These are phyloP conservation scores for Penicillium manginii DNA, from an alignment of 495 filamentous ascomycete genomes.

Conservation along the genomic window DNA sequence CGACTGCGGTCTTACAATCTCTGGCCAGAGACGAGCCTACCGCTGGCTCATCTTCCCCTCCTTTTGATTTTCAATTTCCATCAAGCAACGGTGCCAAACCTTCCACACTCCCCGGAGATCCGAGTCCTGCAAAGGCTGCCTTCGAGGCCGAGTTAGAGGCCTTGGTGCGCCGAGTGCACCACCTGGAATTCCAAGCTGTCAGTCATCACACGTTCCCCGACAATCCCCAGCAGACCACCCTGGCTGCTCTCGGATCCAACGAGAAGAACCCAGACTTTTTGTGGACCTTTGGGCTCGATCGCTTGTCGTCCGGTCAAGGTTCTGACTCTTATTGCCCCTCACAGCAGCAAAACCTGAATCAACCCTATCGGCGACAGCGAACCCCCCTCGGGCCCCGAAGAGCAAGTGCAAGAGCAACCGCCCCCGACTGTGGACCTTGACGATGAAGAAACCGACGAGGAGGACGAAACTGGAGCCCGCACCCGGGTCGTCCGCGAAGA, in stretches of 20 bases:
- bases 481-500: conserved; percentile 63
- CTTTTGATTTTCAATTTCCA: conserved; percentile 43
- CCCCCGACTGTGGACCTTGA: conserved; percentile 39
- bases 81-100: conserved; percentile 47
- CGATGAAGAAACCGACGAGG: conserved; percentile 46
- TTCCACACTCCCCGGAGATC: conserved; percentile 66
- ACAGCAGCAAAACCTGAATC: conserved; percentile 46
- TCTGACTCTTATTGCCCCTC: conserved; percentile 43
- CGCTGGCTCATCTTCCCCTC: conserved; percentile 42
- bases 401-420: conserved; percentile 23
- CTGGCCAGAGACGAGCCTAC: conserved; percentile 57
- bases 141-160: conserved; percentile 74
- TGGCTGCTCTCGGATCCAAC: conserved; percentile 56
- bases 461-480: conserved; percentile 41
- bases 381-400: conserved; percentile 28
- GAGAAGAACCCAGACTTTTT: conserved; percentile 42
- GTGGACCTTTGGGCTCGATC: conserved; percentile 45
- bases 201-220: conserved; percentile 61
- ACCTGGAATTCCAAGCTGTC: conserved; percentile 69
- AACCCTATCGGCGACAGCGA: conserved; percentile 32
- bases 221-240: conserved; percentile 60
- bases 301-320: conserved; percentile 42
- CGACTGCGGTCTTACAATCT: conserved; percentile 64
- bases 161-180: conserved; percentile 67
- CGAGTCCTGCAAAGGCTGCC: conserved; percentile 63